Evolutionary conservation across 768 basidiomycete species (phyloP).

Genomic region (Mycena rebaudengoi): DNA sequence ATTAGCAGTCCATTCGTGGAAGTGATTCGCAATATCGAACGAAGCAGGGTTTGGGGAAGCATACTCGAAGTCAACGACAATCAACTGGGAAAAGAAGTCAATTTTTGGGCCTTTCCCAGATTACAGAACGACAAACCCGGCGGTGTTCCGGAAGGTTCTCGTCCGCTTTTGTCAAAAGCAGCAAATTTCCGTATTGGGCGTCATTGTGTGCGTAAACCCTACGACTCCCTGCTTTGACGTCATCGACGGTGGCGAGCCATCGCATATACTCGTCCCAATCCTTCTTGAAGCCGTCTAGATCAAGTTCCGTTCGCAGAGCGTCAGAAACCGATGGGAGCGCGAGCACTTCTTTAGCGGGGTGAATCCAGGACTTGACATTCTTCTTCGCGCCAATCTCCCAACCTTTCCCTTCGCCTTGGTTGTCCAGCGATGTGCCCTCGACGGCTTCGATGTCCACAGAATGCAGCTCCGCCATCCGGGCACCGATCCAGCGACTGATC

Average conservation of each 20-base stretch:
- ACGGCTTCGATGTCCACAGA: constrained; percentile 84
- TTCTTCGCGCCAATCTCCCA: constrained; percentile 69
- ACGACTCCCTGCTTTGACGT: constrained; percentile 63
- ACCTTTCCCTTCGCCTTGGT: constrained; percentile 51
- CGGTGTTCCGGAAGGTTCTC: constrained; percentile 76
- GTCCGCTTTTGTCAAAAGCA: constrained; percentile 68
- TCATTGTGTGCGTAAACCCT: constrained; percentile 94
- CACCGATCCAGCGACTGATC: constrained; percentile 88
- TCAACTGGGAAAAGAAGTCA: constrained; percentile 62
- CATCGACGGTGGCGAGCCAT: constrained; percentile 74
- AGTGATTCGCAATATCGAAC: constrained; percentile 97
- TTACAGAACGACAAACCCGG: constrained; percentile 55
- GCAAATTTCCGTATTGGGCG: constrained; percentile 93
- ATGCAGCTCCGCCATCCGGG: constrained; percentile 96
- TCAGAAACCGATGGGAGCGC: constrained; percentile 60
- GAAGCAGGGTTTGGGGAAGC: constrained; percentile 91
- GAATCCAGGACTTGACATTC: constrained; percentile 79
- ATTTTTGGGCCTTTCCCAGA: constrained; percentile 6
- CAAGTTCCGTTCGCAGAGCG: constrained; percentile 59
- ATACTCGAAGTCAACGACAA: constrained; percentile 98
- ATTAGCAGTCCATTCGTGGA: constrained; percentile 96
- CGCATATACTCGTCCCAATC: constrained; percentile 75
- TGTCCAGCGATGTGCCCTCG: constrained; percentile 51
- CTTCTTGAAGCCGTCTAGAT: constrained; percentile 67
- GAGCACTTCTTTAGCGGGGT: constrained; percentile 78